Percentiles rank a stretch among this genome's conserved stretches.
phyloP scores from a whole-genome alignment of 768 basidiomycete species.

The Myochromella boudieri region DNA sequence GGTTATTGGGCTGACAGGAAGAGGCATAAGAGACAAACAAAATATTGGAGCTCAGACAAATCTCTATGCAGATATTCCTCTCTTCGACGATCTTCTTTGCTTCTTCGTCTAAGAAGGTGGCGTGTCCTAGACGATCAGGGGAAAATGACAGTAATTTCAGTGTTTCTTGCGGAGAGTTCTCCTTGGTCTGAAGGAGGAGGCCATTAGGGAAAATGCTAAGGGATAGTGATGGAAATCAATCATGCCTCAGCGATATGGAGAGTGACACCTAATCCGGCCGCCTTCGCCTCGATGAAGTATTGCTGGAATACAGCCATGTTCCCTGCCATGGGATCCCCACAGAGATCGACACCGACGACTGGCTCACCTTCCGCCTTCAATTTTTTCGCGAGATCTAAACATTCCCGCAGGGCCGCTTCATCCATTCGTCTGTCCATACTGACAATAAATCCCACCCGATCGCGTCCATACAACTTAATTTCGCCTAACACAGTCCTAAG shows the following conservation, averaged over 20 bases:
- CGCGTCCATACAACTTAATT: conserved; percentile 54
- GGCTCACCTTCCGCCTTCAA: conserved; percentile 57
- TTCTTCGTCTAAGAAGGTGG: conserved; percentile 71
- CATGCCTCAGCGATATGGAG: conserved; percentile 83
- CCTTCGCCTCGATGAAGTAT: conserved; percentile 54
- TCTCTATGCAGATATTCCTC: conserved; percentile 65
- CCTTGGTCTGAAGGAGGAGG: conserved; percentile 34
- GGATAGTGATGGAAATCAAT: background rate
- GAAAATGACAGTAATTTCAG: conserved; percentile 55
- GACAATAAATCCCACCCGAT: conserved; percentile 62
- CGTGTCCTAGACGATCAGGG: conserved; percentile 76
- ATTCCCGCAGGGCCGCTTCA: conserved; percentile 47
- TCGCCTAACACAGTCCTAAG: conserved; percentile 65
- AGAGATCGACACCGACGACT: conserved; percentile 79
- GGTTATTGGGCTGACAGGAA: background rate
- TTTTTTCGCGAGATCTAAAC: conserved; percentile 53
- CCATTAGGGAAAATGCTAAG: background rate
- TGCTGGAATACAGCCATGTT: conserved; percentile 50
- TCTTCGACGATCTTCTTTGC: conserved; percentile 54
- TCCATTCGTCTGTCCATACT: conserved; percentile 77
- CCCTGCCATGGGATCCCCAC: conserved; percentile 71
- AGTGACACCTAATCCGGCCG: conserved; percentile 68
- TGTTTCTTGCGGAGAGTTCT: conserved; percentile 58
- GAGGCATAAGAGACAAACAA: conserved; percentile 42
- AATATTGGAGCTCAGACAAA: conserved; percentile 80